phyloP scores from a whole-genome alignment of 352 stramenopile genomes.

The Pythium volutum region DNA sequence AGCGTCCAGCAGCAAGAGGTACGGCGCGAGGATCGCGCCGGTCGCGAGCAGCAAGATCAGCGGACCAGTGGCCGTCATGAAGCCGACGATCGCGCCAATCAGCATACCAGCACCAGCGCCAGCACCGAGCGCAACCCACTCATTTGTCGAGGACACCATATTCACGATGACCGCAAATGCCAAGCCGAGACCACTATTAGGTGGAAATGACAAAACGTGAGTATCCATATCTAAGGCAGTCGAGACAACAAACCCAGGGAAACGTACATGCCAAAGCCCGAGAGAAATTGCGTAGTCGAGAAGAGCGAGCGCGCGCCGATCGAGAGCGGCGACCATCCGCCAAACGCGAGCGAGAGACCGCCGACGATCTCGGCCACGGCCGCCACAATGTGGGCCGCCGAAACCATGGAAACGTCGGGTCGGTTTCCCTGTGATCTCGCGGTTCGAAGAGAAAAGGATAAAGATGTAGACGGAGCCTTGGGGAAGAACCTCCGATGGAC shows the following conservation, averaged over 20 bases:
- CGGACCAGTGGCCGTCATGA: slow-evolving; percentile 68
- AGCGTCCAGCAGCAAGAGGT: slow-evolving; percentile 77
- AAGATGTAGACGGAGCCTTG: background rate
- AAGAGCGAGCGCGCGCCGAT: slow-evolving; percentile 84
- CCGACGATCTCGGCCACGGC: slow-evolving; percentile 75
- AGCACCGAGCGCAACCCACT: slow-evolving; percentile 68
- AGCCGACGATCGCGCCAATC: slow-evolving; percentile 66
- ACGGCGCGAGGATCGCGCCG: slow-evolving; percentile 62
- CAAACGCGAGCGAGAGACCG: slow-evolving; percentile 81
- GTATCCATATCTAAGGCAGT: slow-evolving; percentile 11
- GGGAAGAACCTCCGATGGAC: background rate
- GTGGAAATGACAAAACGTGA: slow-evolving; percentile 6
- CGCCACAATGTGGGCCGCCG: slow-evolving; percentile 63
- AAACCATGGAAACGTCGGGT: slow-evolving; percentile 37
- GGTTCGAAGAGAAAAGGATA: background rate
- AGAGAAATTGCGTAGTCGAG: slow-evolving; percentile 77
- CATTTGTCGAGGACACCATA: slow-evolving; percentile 55
- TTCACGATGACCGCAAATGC: slow-evolving; percentile 67
- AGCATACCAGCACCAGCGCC: slow-evolving; percentile 60
- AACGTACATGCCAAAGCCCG: slow-evolving; percentile 80
- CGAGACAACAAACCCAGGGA: background rate
- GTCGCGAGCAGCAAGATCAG: slow-evolving; percentile 68
- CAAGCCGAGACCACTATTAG: slow-evolving; percentile 57
- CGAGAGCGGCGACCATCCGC: slow-evolving; percentile 82
- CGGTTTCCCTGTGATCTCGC: background rate